phyloP scores from a whole-genome alignment of 2,329 filamentous ascomycete species.

The Claviceps sp. region DNA sequence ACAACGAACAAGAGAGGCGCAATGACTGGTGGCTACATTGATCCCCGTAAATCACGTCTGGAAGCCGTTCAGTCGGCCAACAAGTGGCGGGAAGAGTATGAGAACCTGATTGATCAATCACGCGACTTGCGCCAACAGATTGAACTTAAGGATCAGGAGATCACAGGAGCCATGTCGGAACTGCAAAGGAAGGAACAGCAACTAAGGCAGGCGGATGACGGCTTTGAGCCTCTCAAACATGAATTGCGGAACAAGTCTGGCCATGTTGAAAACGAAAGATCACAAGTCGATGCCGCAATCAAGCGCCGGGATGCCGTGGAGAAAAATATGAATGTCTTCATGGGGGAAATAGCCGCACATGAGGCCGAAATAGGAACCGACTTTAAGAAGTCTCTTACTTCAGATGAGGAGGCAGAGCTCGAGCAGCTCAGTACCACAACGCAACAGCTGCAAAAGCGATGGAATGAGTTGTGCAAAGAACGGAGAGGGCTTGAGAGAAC shows the following conservation, averaged over 20 bases:
- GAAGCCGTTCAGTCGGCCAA: conserved; percentile 66
- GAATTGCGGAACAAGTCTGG: conserved; percentile 65
- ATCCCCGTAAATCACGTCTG: conserved; percentile 74
- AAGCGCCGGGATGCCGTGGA: conserved; percentile 55
- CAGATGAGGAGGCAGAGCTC: conserved; percentile 70
- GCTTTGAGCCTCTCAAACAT: conserved; percentile 65
- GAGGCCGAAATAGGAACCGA: conserved; percentile 71
- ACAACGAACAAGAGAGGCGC: conserved; percentile 91
- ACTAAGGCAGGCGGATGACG: conserved; percentile 63
- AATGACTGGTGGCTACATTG: conserved; percentile 87
- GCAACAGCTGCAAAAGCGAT: conserved; percentile 62
- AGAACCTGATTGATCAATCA: conserved; percentile 50
- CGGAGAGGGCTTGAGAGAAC: conserved; percentile 66
- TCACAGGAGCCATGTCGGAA: conserved; percentile 75
- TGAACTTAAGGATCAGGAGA: conserved; percentile 72
- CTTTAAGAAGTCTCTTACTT: conserved; percentile 80
- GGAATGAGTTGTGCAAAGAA: conserved; percentile 58
- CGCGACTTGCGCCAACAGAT: conserved; percentile 55
- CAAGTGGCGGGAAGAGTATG: conserved; percentile 62
- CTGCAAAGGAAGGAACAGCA: conserved; percentile 72
- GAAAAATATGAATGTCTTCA: conserved; percentile 59
- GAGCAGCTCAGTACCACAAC: conserved; percentile 55
- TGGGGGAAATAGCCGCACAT: conserved; percentile 61
- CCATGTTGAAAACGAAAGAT: conserved; percentile 59
- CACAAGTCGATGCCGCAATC: conserved; percentile 58